Conservation (phyloP, 495 filamentous ascomycete species). For the Parathielavia appendiculata region DNA sequence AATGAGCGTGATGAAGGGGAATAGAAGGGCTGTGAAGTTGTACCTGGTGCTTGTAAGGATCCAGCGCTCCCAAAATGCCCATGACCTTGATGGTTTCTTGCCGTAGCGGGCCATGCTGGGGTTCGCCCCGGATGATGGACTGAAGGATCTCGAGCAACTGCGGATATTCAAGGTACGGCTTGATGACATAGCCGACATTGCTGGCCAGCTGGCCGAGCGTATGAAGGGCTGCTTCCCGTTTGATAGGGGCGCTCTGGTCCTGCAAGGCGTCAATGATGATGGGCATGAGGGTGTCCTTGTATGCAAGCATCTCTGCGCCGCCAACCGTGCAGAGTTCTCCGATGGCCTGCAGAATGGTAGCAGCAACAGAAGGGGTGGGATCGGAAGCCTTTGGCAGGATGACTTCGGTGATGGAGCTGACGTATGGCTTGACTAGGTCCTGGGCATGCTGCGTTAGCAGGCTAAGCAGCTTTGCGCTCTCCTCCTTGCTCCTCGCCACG, state of each 20-base stretch:
- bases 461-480: conserved; percentile 88
- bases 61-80: conserved; percentile 91
- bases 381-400: conserved; percentile 85
- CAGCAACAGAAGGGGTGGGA: conserved; percentile 75
- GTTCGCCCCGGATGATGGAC: conserved; percentile 86
- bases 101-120: conserved; percentile 67
- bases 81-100: conserved; percentile 95
- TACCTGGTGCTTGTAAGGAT: conserved; percentile 92
- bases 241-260: conserved; percentile 80
- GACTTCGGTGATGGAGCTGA: conserved; percentile 87
- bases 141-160: conserved; percentile 87
- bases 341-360: conserved; percentile 86
- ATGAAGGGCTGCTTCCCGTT: conserved; percentile 84
- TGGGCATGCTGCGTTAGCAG: conserved; percentile 87
- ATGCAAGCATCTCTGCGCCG: conserved; percentile 80
- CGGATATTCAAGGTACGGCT: conserved; percentile 91
- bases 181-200: conserved; percentile 95
- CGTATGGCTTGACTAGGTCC: conserved; percentile 86
- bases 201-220: conserved; percentile 89
- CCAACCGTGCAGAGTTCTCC: conserved; percentile 91
- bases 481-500: conserved; percentile 86
- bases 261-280: conserved; percentile 89
- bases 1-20: conserved; percentile 8
- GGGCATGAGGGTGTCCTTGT: conserved; percentile 85
- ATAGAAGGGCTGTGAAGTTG: conserved; percentile 20